These are phyloP conservation scores for Hypocreales sp. DNA, from an alignment of 2,329 filamentous ascomycete genomes.

Conservation along the genomic window DNA sequence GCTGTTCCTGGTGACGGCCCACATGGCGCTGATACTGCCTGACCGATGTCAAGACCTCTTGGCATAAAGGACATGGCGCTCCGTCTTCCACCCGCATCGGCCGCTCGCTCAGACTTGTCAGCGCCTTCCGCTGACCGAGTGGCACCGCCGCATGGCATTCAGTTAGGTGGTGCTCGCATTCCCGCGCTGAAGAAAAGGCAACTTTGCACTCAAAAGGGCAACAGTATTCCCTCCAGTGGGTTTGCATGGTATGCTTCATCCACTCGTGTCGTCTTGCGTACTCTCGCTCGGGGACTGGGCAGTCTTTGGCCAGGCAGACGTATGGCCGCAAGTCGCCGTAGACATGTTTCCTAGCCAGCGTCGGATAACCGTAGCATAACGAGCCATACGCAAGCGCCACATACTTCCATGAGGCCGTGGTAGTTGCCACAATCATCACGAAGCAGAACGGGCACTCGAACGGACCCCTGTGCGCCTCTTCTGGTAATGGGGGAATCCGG, in stretches of 20 bases:
- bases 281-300: constrained; percentile 6
- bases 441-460: constrained; percentile 26
- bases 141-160: not conserved
- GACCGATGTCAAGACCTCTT: constrained; percentile 1
- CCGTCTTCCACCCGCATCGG: not conserved
- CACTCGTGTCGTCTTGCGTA: constrained; percentile 9
- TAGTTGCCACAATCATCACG: constrained; percentile 13
- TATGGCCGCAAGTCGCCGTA: constrained; percentile 23
- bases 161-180: constrained; percentile 2
- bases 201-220: not conserved
- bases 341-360: constrained; percentile 15
- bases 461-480: constrained; percentile 7
- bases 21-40: constrained; percentile 10
- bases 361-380: too few relatives aligned
- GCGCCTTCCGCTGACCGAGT: not conserved
- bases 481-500: constrained; percentile 10
- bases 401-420: constrained; percentile 15
- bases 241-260: constrained; percentile 9
- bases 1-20: constrained; percentile 10
- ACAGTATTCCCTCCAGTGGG: constrained; percentile 8
- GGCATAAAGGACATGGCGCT: constrained; percentile 7
- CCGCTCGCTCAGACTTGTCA: not conserved
- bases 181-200: not conserved
- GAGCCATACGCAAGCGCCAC: constrained; percentile 1
- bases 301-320: constrained; percentile 14